Conservation (phyloP, 208 protist genomes). For the Strigomonas culicis region DNA sequence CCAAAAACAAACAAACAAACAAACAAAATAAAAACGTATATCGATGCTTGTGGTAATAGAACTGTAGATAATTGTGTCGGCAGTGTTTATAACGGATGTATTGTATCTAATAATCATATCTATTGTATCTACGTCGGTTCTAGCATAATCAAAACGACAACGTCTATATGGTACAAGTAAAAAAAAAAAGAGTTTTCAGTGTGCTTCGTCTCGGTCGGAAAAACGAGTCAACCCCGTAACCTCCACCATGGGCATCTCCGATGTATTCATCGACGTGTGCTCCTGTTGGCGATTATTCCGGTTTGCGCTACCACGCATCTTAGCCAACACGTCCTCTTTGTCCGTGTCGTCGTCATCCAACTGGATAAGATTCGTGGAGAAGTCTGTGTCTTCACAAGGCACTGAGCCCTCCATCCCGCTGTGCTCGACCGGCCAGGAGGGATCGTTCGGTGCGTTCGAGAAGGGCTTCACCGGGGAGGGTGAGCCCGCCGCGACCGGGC, state of each 20-base stretch:
- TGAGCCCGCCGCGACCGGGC: background rate
- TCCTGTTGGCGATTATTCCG: background rate
- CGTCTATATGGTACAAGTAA: background rate
- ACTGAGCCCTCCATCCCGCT: background rate
- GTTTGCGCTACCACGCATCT: too few relatives aligned
- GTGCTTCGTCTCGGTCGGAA: too few relatives aligned
- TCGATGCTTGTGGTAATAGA: background rate
- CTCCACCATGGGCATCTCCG: background rate
- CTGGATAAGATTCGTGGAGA: slow-evolving; percentile 10
- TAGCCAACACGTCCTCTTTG: too few relatives aligned
- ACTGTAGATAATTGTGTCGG: background rate
- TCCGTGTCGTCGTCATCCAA: slow-evolving; percentile 10
- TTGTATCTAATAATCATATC: background rate
- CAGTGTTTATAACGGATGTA: slow-evolving; percentile 10
- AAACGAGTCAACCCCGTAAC: background rate
- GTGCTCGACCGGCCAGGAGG: slow-evolving; percentile 1
- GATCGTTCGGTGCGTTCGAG: background rate
- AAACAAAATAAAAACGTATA: background rate
- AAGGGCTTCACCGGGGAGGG: slow-evolving; percentile 4
- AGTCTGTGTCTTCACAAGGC: slow-evolving; percentile 3
- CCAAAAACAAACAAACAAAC: slow-evolving; percentile 13
- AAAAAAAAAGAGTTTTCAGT: slow-evolving; percentile 2
- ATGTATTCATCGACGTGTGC: background rate
- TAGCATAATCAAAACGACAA: background rate
- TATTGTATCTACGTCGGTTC: background rate